These are phyloP conservation scores for Phytophthora nicotianae DNA, from an alignment of 352 stramenopile genomes.

Conservation along the genomic window DNA sequence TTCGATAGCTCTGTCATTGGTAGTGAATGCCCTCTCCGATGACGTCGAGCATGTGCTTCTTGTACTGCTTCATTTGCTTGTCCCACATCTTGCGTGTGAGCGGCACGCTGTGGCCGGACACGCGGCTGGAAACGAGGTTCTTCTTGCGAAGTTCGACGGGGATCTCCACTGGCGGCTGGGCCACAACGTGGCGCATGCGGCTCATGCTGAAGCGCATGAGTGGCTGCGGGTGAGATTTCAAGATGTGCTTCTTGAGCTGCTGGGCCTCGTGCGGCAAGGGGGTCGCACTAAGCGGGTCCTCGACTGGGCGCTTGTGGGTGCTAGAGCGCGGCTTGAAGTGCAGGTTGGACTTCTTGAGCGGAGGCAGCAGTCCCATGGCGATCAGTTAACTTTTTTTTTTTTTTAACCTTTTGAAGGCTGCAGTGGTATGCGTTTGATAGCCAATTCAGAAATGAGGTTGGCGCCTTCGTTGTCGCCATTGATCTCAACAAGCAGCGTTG, in stretches of 20 bases:
- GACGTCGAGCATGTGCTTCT: slow-evolving; percentile 46
- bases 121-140: slow-evolving; percentile 38
- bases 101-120: slow-evolving; percentile 62
- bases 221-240: slow-evolving; percentile 48
- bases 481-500: slow-evolving; percentile 13
- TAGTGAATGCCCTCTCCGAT: slow-evolving; percentile 52
- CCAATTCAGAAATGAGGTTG: slow-evolving; percentile 23
- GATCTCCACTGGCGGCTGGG: slow-evolving; percentile 53
- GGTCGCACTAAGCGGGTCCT: slow-evolving; percentile 6
- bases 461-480: slow-evolving; percentile 3
- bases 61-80: slow-evolving; percentile 54
- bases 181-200: slow-evolving; percentile 60
- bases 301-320: slow-evolving; percentile 12
- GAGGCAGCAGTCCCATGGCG: slow-evolving; percentile 30
- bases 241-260: slow-evolving; percentile 66
- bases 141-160: slow-evolving; percentile 46
- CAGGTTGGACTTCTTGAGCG: slow-evolving; percentile 28
- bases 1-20: slow-evolving; percentile 20
- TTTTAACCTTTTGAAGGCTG: background rate
- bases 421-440: background rate
- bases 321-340: slow-evolving; percentile 24
- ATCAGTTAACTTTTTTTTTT: background rate
- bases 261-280: slow-evolving; percentile 50
- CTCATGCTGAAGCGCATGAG: slow-evolving; percentile 68
- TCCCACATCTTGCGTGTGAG: slow-evolving; percentile 73